Percentiles rank a stretch among this genome's conserved stretches.
Evolutionary conservation across 768 basidiomycete genomes (phyloP).

Genomic region (Symmetrospora coprosmae): DNA sequence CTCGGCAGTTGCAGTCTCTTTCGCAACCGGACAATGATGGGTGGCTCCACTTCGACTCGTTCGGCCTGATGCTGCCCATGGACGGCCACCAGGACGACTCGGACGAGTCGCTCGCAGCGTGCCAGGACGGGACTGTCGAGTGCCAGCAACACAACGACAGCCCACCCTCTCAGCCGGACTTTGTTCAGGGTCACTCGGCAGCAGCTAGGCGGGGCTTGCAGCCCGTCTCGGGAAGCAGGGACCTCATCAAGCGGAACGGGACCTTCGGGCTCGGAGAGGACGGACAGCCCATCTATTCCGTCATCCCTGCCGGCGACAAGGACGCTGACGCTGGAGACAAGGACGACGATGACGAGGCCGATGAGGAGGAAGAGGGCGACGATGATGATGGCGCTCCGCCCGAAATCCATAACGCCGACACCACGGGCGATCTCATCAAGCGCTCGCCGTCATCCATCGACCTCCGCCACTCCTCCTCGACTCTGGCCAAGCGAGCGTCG

Average conservation of each 20-base stretch:
- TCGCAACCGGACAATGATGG: not conserved
- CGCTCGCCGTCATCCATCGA: too few species aligned
- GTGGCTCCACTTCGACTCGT: constrained; percentile 8
- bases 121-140: not conserved
- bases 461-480: too few species aligned
- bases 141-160: not conserved
- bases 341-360: constrained; percentile 41
- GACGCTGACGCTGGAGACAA: constrained; percentile 29
- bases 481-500: too few species aligned
- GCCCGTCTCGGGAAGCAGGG: too few species aligned
- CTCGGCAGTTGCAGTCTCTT: too few species aligned
- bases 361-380: not conserved
- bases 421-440: too few species aligned
- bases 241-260: too few species aligned
- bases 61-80: constrained; percentile 16
- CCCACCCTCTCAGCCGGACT: not conserved
- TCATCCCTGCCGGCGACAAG: constrained; percentile 44
- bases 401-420: constrained; percentile 30
- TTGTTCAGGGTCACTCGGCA: not conserved
- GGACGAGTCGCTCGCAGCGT: not conserved
- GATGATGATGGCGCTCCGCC: not conserved
- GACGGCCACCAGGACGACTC: not conserved
- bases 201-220: too few species aligned
- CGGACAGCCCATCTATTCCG: too few species aligned
- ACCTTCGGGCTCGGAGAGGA: too few species aligned